Evolutionary conservation across 257 asterid species (phyloP).

Genomic region (Ballota nigra): DNA sequence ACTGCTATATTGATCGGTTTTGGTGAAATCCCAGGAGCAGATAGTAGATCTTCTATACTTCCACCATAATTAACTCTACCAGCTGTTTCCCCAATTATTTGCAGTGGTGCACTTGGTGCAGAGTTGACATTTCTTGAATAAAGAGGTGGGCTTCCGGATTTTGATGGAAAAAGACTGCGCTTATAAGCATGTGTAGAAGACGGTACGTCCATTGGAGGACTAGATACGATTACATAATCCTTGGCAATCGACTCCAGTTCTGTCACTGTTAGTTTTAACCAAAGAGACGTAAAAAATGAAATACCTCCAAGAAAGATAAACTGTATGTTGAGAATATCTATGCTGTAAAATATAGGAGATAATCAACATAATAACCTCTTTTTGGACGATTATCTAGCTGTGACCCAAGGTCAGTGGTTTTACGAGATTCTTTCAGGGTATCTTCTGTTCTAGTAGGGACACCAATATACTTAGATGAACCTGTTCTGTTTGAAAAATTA

Average conservation of each 20-base stretch:
- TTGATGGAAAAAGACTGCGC: conserved; percentile 43
- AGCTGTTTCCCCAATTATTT: conserved; percentile 41
- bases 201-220: conserved; percentile 53
- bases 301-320: conserved; percentile 12
- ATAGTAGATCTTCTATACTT: conserved; percentile 48
- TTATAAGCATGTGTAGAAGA: conserved; percentile 45
- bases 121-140: conserved; percentile 35
- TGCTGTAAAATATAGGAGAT: background rate
- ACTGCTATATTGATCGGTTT: conserved; percentile 47
- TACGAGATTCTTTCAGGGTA: conserved; percentile 52
- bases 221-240: conserved; percentile 81
- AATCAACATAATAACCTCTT: conserved; percentile 46
- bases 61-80: conserved; percentile 39
- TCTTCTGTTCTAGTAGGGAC: conserved; percentile 40
- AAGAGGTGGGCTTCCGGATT: conserved; percentile 47
- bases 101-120: conserved; percentile 55
- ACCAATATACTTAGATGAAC: conserved; percentile 25
- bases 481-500: conserved; percentile 27
- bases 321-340: conserved; percentile 6
- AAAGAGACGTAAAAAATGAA: conserved; percentile 23
- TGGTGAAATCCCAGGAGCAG: conserved; percentile 68
- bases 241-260: conserved; percentile 71
- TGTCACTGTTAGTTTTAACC: conserved; percentile 39
- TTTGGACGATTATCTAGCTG: conserved; percentile 36
- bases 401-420: conserved; percentile 32